Base-by-base conservation (phyloP, 73 alveolate genomes). In the Paramecium pentaurelia region DNA sequence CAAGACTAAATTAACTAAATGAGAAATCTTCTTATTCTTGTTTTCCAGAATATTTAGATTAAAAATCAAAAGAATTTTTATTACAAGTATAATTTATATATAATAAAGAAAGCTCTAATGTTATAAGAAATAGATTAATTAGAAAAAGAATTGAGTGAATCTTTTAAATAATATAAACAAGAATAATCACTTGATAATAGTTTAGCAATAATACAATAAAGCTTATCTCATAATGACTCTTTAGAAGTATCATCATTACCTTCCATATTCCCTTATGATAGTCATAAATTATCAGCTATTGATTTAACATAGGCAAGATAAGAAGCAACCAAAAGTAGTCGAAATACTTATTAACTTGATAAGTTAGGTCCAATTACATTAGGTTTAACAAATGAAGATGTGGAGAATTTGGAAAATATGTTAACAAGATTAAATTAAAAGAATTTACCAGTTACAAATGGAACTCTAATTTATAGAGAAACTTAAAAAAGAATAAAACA, bases 131-230 rank as follows among this genome's bases (percentile, higher is more conserved):
- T 80, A n/a, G 91, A 80, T 3, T 9, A 80, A 12, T 36, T 80
- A 25, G 91, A 80, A 49, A 80, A 80, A 80, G 91, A 80, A 27
- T 80, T 44, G 38, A 27, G 77, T 45, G 91, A 80, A 27, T 80
- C 91, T 11, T 80, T 80, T 27, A 80, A 80, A 36, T 45, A 42
- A 27, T 80, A 80, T 12, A 80, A 80, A 80, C 8, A 40, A 28
- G 91, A 80, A 14, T 64, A 64, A 47, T 80, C 91, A 12, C 64
- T 44, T 44, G 91, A 80, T 80, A 80, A 80, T 80, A 80, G 91
- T 3, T 25, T 80, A 12, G 84, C 84, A 6, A 64, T 64, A 2
- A 9, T 64, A 64, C 12, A 64, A 20, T 2, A 64, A 34, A 64
- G 84, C 27, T 14, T 64, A 14, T 64, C 84, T 32, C 32, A 28